These are phyloP conservation scores for Taphrina confusa DNA, from an alignment of 1,139 yeast species.

Conservation along the genomic window DNA sequence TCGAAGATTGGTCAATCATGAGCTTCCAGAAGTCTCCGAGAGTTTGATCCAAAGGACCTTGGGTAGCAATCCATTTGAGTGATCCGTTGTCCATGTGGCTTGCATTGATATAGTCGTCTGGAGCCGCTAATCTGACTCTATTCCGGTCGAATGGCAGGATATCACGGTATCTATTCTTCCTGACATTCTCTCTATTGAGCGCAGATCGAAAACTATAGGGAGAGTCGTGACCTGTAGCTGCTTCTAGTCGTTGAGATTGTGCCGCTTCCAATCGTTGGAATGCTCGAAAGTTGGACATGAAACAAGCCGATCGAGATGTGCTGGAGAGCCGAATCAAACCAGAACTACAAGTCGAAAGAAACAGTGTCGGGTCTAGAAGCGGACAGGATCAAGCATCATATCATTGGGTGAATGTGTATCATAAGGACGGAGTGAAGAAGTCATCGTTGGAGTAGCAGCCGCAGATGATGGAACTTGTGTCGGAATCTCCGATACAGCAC, in stretches of 20 bases:
- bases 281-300: slow-evolving; percentile 6
- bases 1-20: slow-evolving; percentile 60
- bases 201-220: slow-evolving; percentile 23
- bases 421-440: too few relatives aligned
- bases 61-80: slow-evolving; percentile 42
- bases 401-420: too few relatives aligned
- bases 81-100: slow-evolving; percentile 48
- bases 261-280: slow-evolving; percentile 25
- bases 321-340: too few relatives aligned
- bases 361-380: too few relatives aligned
- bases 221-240: slow-evolving; percentile 21
- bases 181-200: background rate
- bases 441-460: too few relatives aligned
- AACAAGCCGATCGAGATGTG: too few relatives aligned
- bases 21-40: slow-evolving; percentile 81
- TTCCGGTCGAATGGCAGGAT: slow-evolving; percentile 63
- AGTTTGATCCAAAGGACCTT: slow-evolving; percentile 62
- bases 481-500: too few relatives aligned
- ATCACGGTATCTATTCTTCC: slow-evolving; percentile 57
- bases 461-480: too few relatives aligned
- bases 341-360: too few relatives aligned
- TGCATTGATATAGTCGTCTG: slow-evolving; percentile 54
- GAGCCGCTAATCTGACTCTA: slow-evolving; percentile 50
- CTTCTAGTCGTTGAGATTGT: slow-evolving; percentile 26
- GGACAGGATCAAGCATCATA: too few relatives aligned